Conservation (phyloP, 768 basidiomycete species). For the Pluteus cervinus region DNA sequence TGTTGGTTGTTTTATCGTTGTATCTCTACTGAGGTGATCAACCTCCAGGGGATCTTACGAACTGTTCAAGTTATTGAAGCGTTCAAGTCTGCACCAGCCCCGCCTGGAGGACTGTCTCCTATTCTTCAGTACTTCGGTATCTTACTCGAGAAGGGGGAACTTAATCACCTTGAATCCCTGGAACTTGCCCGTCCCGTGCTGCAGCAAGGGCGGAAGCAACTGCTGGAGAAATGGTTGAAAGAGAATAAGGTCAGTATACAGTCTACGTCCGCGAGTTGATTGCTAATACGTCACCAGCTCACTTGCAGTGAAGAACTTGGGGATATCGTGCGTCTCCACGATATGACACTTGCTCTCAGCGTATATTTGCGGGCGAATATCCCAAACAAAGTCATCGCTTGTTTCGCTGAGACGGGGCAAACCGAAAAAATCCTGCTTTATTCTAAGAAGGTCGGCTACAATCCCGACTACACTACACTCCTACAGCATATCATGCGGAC, state of each 20-base stretch:
- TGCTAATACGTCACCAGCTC: conserved; percentile 43
- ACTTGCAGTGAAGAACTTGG: conserved; percentile 99
- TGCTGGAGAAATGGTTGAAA: conserved; percentile 98
- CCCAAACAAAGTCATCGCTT: conserved; percentile 97
- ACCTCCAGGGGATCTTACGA: conserved; percentile 78
- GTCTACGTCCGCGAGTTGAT: conserved; percentile 1
- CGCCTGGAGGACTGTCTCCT: conserved; percentile 85
- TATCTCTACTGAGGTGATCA: conserved; percentile 6
- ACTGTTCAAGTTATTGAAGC: conserved; percentile 94
- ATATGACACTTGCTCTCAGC: conserved; percentile 95
- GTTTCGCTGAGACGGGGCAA: conserved; percentile 98
- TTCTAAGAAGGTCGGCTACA: conserved; percentile 93
- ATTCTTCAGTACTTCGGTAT: conserved; percentile 99
- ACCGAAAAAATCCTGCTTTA: conserved; percentile 98
- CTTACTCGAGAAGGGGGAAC: conserved; percentile 95
- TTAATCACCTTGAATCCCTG: conserved; percentile 93
- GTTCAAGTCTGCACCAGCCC: conserved; percentile 93
- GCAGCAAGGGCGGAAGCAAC: conserved; percentile 92
- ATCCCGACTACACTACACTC: conserved; percentile 86
- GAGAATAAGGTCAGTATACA: conserved; percentile 80
- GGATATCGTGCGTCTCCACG: conserved; percentile 89
- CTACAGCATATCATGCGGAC: conserved; percentile 95
- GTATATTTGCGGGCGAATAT: conserved; percentile 97
- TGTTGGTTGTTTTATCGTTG: background rate
- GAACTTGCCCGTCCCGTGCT: conserved; percentile 95